Evolutionary conservation across 345 rosid genomes (phyloP), one percentile per base, ranked within the genome.

Genomic region (Excoecaria cochinchinensis): DNA sequence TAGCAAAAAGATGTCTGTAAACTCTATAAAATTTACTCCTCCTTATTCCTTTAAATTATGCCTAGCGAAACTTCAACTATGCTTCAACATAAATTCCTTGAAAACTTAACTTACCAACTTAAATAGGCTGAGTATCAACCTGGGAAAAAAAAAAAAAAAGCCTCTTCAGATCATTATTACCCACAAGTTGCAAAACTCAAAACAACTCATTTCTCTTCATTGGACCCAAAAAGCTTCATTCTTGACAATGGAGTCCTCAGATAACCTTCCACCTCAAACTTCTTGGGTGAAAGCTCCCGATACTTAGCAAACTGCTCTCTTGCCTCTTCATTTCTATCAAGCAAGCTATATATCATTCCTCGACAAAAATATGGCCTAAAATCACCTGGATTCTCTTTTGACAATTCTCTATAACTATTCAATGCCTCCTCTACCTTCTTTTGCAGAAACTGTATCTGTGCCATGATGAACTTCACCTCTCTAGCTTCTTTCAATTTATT

Each of bases 381-480:
- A 78, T 94, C 99, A 60, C 53, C 70, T 0, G 97, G 97, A 69
- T 94, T 95, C 77, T 95, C 99, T 70, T 80, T 88, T 5, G 88
- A 82, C 76, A 92, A 68, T 46, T 91, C 83, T 51, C 85, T 85
- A 52, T 92, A 95, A 75, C 90, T 92, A 86, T 70, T 82, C 89
- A 95, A 77, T 7, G 97, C 97, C 61, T 78, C 94, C 50, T 95
- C 95, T 50, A 95, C 95, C 19, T 89, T 87, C 91, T 90, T 92
- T 82, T 88, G 97, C 87, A 92, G 76, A 74, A 95, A 95, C 73
- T 83, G 86, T 55, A 92, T 80, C 79, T 92, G 99, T 9, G 99
- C 97, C 86, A 95, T 91, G 17, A 92, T 91, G 83, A 95, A 56
- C 77, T 86, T 89, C 86, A 92, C 97, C 65, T 92, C 91, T 67